These are phyloP conservation scores for Malus fusca DNA, from an alignment of 306 rosid genomes.

Conservation along the genomic window DNA sequence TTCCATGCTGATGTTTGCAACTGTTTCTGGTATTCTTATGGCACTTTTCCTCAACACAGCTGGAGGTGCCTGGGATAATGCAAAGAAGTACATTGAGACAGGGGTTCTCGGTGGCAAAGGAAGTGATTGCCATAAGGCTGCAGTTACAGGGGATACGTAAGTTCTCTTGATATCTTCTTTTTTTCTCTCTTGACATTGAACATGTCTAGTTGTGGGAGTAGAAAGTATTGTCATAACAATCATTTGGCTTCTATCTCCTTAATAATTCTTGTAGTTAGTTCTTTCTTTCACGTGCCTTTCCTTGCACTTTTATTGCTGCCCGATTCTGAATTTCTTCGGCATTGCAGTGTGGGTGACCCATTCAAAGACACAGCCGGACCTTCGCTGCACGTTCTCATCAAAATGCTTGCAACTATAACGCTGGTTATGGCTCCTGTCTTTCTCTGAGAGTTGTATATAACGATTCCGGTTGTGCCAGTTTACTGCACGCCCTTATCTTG, in stretches of 20 bases:
- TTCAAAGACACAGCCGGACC: conserved; percentile 99
- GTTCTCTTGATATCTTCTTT: conserved; percentile 19
- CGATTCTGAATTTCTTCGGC: too few relatives aligned
- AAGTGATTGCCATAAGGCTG: conserved; percentile 95
- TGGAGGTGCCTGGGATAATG: conserved; percentile 99
- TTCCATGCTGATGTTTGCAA: conserved; percentile 86
- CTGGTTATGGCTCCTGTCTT: conserved; percentile 97
- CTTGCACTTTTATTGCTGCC: too few relatives aligned
- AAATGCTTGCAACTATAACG: conserved; percentile 94
- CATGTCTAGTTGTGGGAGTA: neutral
- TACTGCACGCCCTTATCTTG: conserved; percentile 27
- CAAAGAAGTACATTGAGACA: conserved; percentile 93
- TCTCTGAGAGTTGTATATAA: conserved; percentile 58
- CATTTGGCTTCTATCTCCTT: neutral
- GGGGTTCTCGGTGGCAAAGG: conserved; percentile 99
- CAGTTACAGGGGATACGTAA: conserved; percentile 95
- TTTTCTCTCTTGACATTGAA: neutral
- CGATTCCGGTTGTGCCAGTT: conserved; percentile 24
- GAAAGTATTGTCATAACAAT: too few relatives aligned
- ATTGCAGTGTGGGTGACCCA: conserved; percentile 86
- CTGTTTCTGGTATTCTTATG: conserved; percentile 95
- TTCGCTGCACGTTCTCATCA: conserved; percentile 88
- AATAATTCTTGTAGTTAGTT: neutral
- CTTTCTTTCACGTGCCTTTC: too few relatives aligned
- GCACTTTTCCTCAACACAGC: conserved; percentile 96